Evolutionary conservation across 805 yeast genomes (phyloP).

Genomic region (Candida jianshihensis): DNA sequence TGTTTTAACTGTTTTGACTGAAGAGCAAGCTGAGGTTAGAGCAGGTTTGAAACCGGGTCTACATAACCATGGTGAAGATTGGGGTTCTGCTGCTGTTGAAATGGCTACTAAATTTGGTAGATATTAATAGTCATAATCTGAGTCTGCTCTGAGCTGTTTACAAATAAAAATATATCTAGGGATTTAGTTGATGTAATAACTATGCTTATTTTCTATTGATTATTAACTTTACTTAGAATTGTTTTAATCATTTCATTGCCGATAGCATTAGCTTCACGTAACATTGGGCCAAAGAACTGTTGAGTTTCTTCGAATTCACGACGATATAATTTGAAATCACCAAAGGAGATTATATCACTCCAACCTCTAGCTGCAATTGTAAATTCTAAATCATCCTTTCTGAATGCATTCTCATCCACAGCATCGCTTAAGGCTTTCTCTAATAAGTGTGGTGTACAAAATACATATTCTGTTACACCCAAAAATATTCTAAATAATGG

Average conservation of each 20-base stretch:
- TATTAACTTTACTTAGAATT: conserved; percentile 37
- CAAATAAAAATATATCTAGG: too few species aligned
- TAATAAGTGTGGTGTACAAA: conserved; percentile 76
- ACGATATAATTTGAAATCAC: conserved; percentile 67
- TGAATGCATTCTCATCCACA: conserved; percentile 53
- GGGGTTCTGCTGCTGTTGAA: conserved; percentile 99
- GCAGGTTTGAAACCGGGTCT: conserved; percentile 78
- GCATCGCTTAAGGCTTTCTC: conserved; percentile 77
- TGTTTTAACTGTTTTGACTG: conserved; percentile 86
- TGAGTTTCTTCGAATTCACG: conserved; percentile 73
- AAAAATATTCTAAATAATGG: conserved; percentile 87
- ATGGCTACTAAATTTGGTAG: conserved; percentile 53
- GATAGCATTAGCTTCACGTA: conserved; percentile 77
- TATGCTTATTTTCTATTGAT: neutral
- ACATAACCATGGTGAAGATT: conserved; percentile 97
- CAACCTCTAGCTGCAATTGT: conserved; percentile 83
- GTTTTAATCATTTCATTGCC: conserved; percentile 94
- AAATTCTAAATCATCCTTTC: conserved; percentile 89
- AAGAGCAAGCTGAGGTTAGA: conserved; percentile 87
- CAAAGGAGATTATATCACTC: conserved; percentile 74
- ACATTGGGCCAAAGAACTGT: conserved; percentile 76
- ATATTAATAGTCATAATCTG: neutral
- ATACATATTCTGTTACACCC: conserved; percentile 89
- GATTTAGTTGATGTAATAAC: too few species aligned
- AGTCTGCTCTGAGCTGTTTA: too few species aligned